Evolutionary conservation across 306 rosid species (phyloP).

Genomic region (Rosa persica): DNA sequence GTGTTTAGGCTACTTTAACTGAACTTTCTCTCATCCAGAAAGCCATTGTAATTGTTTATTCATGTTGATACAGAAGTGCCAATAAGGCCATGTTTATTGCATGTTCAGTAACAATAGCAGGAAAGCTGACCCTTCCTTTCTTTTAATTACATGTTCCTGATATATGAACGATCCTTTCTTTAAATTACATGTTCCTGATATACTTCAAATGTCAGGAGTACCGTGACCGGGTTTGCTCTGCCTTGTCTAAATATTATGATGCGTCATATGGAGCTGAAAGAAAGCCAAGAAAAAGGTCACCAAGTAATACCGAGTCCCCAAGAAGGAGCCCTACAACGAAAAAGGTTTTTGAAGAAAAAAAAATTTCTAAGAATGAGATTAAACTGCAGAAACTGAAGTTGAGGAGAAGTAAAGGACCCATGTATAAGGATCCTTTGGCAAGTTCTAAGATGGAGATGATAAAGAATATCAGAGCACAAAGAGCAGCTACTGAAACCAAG

Average conservation of each 20-base stretch:
- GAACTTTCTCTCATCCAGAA: neutral
- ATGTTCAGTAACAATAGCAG: neutral
- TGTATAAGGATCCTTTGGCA: conserved; percentile 80
- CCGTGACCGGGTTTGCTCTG: conserved; percentile 74
- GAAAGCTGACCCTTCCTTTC: neutral
- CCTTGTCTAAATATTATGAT: conserved; percentile 67
- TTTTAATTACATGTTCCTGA: neutral
- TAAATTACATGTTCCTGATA: neutral
- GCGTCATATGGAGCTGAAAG: conserved; percentile 48
- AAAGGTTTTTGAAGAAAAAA: conserved; percentile 26
- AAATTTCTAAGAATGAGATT: conserved; percentile 26
- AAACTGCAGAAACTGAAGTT: conserved; percentile 27
- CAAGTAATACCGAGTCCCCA: conserved; percentile 29
- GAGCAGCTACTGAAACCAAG: conserved; percentile 64
- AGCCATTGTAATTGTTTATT: neutral
- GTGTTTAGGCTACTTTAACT: neutral
- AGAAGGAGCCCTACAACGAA: conserved; percentile 50
- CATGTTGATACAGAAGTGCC: neutral
- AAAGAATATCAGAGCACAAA: conserved; percentile 77
- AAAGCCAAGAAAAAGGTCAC: conserved; percentile 60
- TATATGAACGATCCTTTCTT: neutral
- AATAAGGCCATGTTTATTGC: neutral
- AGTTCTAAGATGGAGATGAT: conserved; percentile 91
- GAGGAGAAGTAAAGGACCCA: conserved; percentile 58
- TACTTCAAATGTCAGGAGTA: conserved; percentile 50